A percentile compares a stretch with the other conserved stretches of the same genome.
These are phyloP conservation scores for Calonectria honghensis DNA, from an alignment of 2,329 filamentous ascomycete genomes.

Conservation along the genomic window DNA sequence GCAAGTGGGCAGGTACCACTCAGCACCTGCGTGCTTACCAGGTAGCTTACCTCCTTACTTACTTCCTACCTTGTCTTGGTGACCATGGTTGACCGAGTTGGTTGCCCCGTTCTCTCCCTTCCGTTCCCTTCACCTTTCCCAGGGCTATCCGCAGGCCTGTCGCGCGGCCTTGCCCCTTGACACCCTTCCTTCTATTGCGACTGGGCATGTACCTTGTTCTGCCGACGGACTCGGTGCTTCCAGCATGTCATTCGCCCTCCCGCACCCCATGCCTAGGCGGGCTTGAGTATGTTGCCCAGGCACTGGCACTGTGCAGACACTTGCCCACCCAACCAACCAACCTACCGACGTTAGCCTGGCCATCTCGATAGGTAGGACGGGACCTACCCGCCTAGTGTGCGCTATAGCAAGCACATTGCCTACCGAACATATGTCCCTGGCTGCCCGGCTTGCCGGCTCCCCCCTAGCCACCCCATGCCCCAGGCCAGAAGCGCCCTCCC, in stretches of 20 bases:
- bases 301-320: constrained; percentile 22
- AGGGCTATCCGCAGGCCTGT: constrained; percentile 27
- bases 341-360: constrained; percentile 7
- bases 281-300: background rate
- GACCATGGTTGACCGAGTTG: constrained; percentile 21
- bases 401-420: constrained; percentile 24
- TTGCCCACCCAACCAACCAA: background rate
- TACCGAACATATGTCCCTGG: constrained; percentile 16
- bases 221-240: background rate
- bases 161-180: constrained; percentile 26
- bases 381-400: constrained; percentile 23
- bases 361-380: constrained; percentile 14
- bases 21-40: constrained; percentile 1
- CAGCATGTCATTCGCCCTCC: constrained; percentile 18
- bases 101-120: constrained; percentile 26
- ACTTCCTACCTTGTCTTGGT: constrained; percentile 27
- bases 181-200: constrained; percentile 5
- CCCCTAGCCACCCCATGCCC: constrained; percentile 22
- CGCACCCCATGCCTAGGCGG: background rate
- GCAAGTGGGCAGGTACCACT: constrained; percentile 24
- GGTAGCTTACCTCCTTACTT: background rate
- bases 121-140: constrained; percentile 26
- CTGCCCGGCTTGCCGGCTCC: constrained; percentile 18
- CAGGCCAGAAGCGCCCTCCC: constrained; percentile 30
- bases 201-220: constrained; percentile 31